phyloP scores from a whole-genome alignment of 805 yeast genomes.

The Debaryomyces prosopidis region DNA sequence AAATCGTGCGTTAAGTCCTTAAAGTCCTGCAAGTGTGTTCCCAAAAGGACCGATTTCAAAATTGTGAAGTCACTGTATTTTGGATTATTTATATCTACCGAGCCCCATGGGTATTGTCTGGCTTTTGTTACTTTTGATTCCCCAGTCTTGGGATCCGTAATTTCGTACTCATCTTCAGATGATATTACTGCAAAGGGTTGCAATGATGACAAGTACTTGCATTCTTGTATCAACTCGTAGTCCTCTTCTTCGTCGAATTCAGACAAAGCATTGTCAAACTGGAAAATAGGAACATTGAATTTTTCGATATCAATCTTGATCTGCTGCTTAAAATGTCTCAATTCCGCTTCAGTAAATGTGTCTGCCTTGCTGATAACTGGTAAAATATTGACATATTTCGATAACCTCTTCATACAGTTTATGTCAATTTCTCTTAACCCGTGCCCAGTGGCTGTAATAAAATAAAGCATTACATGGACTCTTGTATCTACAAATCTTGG shows the following conservation, averaged over 20 bases:
- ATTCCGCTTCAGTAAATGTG: slow-evolving; percentile 67
- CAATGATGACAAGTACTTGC: slow-evolving; percentile 55
- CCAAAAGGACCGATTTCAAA: slow-evolving; percentile 70
- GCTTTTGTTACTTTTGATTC: slow-evolving; percentile 45
- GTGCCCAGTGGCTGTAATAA: slow-evolving; percentile 78
- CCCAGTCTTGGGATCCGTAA: slow-evolving; percentile 46
- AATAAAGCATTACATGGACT: slow-evolving; percentile 76
- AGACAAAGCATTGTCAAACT: slow-evolving; percentile 54
- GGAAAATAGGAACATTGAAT: slow-evolving; percentile 72
- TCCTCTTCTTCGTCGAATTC: slow-evolving; percentile 71
- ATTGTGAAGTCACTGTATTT: slow-evolving; percentile 53
- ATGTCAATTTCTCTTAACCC: slow-evolving; percentile 78
- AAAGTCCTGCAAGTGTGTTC: slow-evolving; percentile 80
- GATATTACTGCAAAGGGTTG: slow-evolving; percentile 79
- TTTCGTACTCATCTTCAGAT: slow-evolving; percentile 57
- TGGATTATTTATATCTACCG: slow-evolving; percentile 55
- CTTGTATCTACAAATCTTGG: slow-evolving; percentile 79
- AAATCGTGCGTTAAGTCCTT: slow-evolving; percentile 78
- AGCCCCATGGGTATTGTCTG: slow-evolving; percentile 79
- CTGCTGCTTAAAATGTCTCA: slow-evolving; percentile 57
- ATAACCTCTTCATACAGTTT: slow-evolving; percentile 64
- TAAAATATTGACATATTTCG: slow-evolving; percentile 75
- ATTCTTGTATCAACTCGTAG: slow-evolving; percentile 73
- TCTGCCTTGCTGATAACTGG: slow-evolving; percentile 86
- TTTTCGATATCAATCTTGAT: slow-evolving; percentile 63